A percentile compares a stretch with the other conserved stretches of the same genome.
phyloP scores from a whole-genome alignment of 176 grass and related monocot species.

The Miscanthus lutarioriparius region DNA sequence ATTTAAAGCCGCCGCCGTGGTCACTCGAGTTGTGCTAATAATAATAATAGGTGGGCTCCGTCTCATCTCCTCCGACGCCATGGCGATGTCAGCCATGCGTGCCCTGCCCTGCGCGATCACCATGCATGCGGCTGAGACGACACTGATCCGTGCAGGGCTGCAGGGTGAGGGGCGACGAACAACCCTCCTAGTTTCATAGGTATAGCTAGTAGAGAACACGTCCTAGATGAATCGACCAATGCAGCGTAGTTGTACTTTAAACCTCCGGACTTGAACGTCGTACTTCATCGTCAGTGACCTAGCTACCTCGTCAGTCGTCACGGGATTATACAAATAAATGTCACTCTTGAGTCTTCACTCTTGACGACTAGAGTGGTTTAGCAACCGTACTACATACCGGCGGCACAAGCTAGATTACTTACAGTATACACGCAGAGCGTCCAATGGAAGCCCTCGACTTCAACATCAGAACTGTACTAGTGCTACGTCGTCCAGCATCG shows the following conservation, averaged over 20 bases:
- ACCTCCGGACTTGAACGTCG: no score
- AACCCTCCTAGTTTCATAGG: no score
- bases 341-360: background rate
- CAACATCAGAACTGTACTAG: conserved; percentile 6
- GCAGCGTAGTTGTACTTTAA: background rate
- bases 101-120: background rate
- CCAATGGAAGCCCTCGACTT: conserved; percentile 9
- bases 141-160: no score
- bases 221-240: no score
- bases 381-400: background rate
- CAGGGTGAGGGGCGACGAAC: no score
- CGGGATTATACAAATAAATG: background rate
- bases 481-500: background rate
- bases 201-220: no score
- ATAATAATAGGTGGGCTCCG: no score
- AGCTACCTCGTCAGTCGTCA: background rate
- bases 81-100: background rate
- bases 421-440: background rate
- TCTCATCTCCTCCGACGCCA: background rate
- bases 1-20: no score
- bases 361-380: background rate
- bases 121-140: no score
- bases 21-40: background rate
- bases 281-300: background rate
- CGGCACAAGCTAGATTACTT: background rate